Evolutionary conservation across 495 filamentous ascomycete genomes (phyloP).

Genomic region (Hyaloscypha bicolor): DNA sequence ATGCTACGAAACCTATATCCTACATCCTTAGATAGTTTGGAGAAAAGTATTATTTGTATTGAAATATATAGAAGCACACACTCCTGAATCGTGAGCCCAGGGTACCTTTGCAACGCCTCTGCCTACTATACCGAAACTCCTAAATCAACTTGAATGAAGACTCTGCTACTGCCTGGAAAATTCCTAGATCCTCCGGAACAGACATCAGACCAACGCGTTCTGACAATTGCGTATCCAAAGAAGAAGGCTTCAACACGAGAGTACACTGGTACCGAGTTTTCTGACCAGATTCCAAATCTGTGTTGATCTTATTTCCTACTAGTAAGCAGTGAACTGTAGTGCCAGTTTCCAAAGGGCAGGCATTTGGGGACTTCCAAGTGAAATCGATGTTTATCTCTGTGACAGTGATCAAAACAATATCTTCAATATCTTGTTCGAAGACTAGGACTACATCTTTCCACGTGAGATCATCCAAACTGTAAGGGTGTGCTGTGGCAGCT

Average conservation of each 20-base stretch:
- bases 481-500: background rate
- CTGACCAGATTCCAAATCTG: background rate
- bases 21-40: background rate
- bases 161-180: too few species aligned
- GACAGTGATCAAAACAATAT: background rate
- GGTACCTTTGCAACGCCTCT: too few species aligned
- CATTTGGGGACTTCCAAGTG: background rate
- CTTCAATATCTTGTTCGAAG: background rate
- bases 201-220: too few species aligned
- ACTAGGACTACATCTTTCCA: background rate
- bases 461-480: background rate
- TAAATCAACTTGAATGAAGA: too few species aligned
- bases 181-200: too few species aligned
- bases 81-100: too few species aligned
- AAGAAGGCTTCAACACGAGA: background rate
- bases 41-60: background rate
- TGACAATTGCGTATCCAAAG: too few species aligned
- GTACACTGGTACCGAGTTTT: background rate
- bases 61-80: too few species aligned
- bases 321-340: background rate
- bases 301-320: background rate
- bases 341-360: background rate
- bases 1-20: background rate
- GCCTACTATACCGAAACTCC: too few species aligned
- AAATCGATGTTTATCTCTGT: background rate